Evolutionary conservation across 2,329 filamentous ascomycete genomes (phyloP).

Genomic region (Verticillium zaregamsianum): DNA sequence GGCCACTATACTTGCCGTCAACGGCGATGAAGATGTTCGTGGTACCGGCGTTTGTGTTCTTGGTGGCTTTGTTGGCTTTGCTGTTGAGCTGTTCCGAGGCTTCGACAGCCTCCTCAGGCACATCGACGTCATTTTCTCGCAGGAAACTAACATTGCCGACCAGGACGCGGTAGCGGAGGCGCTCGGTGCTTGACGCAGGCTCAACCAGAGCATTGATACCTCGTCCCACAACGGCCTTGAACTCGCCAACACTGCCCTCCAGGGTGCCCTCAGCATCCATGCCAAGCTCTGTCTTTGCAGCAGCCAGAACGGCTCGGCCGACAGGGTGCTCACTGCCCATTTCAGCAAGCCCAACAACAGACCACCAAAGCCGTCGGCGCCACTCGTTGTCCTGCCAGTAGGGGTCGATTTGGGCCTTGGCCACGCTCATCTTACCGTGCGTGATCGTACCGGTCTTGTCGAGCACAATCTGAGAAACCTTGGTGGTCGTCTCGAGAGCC

Average conservation of each 20-base stretch:
- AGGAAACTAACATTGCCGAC: slow-evolving; percentile 81
- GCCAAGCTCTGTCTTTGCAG: slow-evolving; percentile 72
- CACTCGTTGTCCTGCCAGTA: slow-evolving; percentile 68
- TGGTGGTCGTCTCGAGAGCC: slow-evolving; percentile 84
- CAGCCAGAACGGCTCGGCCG: slow-evolving; percentile 76
- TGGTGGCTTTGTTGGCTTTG: slow-evolving; percentile 33
- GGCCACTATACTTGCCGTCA: slow-evolving; percentile 69
- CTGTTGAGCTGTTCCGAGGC: slow-evolving; percentile 57
- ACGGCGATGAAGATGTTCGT: slow-evolving; percentile 93
- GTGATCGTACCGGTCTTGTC: slow-evolving; percentile 97
- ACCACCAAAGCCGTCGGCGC: slow-evolving; percentile 70
- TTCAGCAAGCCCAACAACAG: slow-evolving; percentile 76
- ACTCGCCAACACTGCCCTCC: slow-evolving; percentile 81
- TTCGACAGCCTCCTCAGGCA: slow-evolving; percentile 60
- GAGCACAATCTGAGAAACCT: slow-evolving; percentile 83
- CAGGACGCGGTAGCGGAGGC: slow-evolving; percentile 70
- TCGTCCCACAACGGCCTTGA: slow-evolving; percentile 76
- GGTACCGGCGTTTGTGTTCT: slow-evolving; percentile 57
- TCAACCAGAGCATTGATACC: slow-evolving; percentile 82
- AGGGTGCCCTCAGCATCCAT: slow-evolving; percentile 68
- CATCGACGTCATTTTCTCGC: slow-evolving; percentile 60
- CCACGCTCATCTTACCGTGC: slow-evolving; percentile 91
- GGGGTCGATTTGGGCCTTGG: slow-evolving; percentile 61
- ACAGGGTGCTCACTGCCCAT: slow-evolving; percentile 95
- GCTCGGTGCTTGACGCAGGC: slow-evolving; percentile 64